phyloP scores from a whole-genome alignment of 345 rosid species.

The Tarenaya hassleriana region DNA sequence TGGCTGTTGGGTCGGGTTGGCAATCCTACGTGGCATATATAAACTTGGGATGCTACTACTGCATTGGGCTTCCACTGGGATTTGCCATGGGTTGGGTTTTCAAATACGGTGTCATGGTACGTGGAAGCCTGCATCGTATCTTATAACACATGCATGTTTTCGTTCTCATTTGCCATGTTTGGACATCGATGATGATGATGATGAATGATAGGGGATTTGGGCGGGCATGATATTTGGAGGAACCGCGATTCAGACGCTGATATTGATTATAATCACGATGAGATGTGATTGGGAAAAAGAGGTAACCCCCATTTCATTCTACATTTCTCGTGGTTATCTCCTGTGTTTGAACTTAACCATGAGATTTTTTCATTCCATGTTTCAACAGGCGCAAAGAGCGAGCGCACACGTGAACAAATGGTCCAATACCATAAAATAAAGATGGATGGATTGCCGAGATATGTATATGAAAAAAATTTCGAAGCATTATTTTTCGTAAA shows the following conservation, averaged over 20 bases:
- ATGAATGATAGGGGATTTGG: slow-evolving; percentile 63
- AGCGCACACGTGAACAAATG: slow-evolving; percentile 47
- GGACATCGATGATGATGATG: too few relatives aligned
- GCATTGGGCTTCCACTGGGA: slow-evolving; percentile 67
- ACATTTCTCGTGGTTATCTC: too few relatives aligned
- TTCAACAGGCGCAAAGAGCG: slow-evolving; percentile 81
- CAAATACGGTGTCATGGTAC: too few relatives aligned
- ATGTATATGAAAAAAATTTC: too few relatives aligned
- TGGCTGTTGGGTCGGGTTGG: slow-evolving; percentile 75
- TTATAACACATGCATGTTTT: too few relatives aligned
- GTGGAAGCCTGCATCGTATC: too few relatives aligned
- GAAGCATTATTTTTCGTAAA: too few relatives aligned
- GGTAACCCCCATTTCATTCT: slow-evolving; percentile 25
- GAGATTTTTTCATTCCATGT: too few relatives aligned
- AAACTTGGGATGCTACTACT: slow-evolving; percentile 59
- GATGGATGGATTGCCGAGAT: too few relatives aligned
- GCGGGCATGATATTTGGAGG: slow-evolving; percentile 92
- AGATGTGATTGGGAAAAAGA: slow-evolving; percentile 79
- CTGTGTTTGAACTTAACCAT: too few relatives aligned
- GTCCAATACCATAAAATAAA: slow-evolving; percentile 29
- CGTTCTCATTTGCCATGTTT: too few relatives aligned
- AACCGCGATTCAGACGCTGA: slow-evolving; percentile 60
- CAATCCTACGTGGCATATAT: slow-evolving; percentile 60
- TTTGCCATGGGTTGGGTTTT: too few relatives aligned
- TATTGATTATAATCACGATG: slow-evolving; percentile 41